Evolutionary conservation across 1,284 basidiomycete species (phyloP).

Genomic region (Cryptococcus sp.): DNA sequence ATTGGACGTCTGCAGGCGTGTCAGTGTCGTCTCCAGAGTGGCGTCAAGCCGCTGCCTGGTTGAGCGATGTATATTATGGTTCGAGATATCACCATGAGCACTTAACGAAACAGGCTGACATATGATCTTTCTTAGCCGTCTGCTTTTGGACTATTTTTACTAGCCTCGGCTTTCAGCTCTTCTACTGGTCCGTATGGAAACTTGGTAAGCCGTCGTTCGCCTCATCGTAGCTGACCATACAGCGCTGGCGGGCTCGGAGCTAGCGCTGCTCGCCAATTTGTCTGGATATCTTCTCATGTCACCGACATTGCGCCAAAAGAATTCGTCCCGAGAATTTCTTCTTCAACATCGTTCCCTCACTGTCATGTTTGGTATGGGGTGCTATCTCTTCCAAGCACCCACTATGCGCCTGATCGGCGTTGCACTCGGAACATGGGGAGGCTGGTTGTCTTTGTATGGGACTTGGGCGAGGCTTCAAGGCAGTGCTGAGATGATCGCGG

Average conservation of each 20-base stretch:
- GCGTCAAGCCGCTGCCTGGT: slow-evolving; percentile 29
- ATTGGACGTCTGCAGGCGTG: slow-evolving; percentile 13
- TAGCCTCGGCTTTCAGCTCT: slow-evolving; percentile 76
- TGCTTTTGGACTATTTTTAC: slow-evolving; percentile 88
- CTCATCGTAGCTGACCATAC: background rate
- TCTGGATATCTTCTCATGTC: slow-evolving; percentile 66
- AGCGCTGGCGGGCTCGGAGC: slow-evolving; percentile 66
- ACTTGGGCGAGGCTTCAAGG: slow-evolving; percentile 60
- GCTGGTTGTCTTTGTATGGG: slow-evolving; percentile 60
- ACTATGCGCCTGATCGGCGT: slow-evolving; percentile 63
- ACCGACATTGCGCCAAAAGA: slow-evolving; percentile 56
- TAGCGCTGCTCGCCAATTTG: slow-evolving; percentile 66
- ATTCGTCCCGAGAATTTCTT: slow-evolving; percentile 58
- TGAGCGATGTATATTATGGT: slow-evolving; percentile 49
- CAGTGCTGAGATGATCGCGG: slow-evolving; percentile 53
- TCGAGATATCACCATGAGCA: slow-evolving; percentile 7
- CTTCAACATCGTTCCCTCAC: slow-evolving; percentile 59
- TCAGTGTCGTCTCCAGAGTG: slow-evolving; percentile 3
- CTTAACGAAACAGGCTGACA: background rate
- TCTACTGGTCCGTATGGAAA: slow-evolving; percentile 91
- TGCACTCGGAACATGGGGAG: slow-evolving; percentile 59
- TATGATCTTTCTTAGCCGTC: slow-evolving; percentile 60
- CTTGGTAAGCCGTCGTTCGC: slow-evolving; percentile 61
- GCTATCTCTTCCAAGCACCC: slow-evolving; percentile 63
- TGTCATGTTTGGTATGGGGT: slow-evolving; percentile 61